These are phyloP conservation scores for Dendrobium officinale DNA, from an alignment of 106 monocot genomes.

Conservation along the genomic window DNA sequence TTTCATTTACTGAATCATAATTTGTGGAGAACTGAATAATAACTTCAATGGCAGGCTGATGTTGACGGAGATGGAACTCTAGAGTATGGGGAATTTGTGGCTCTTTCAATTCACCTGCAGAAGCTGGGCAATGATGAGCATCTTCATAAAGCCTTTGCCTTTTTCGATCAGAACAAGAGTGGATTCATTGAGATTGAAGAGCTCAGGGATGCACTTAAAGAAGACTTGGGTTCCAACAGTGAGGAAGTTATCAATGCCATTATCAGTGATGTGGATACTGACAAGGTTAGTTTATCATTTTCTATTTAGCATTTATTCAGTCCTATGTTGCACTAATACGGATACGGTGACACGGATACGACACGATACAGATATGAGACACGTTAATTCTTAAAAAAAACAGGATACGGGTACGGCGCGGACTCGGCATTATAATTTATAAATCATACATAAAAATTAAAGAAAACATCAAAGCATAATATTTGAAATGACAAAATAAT, in stretches of 20 bases:
- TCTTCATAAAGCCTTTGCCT: conserved; percentile 52
- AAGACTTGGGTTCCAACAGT: conserved; percentile 44
- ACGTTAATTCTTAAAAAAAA: no score
- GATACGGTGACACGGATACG: no score
- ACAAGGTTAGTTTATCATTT: conserved; percentile 40
- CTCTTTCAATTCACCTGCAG: conserved; percentile 39
- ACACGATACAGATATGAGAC: no score
- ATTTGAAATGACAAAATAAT: no score
- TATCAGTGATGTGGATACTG: conserved; percentile 56
- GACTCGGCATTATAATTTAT: no score
- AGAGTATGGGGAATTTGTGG: conserved; percentile 54
- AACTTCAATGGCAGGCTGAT: conserved; percentile 34
- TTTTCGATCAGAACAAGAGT: conserved; percentile 55
- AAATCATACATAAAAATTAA: no score
- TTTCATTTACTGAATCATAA: background rate
- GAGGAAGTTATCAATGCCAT: conserved; percentile 62
- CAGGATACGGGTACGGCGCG: no score
- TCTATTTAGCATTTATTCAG: background rate
- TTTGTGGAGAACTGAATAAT: background rate
- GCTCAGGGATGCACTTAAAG: conserved; percentile 42
- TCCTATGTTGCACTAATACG: no score
- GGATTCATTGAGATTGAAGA: conserved; percentile 71
- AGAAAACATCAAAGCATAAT: no score
- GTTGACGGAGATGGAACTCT: conserved; percentile 50
- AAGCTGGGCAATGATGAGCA: conserved; percentile 60